phyloP scores from a whole-genome alignment of 306 rosid genomes.

The Arachis hypogaea region DNA sequence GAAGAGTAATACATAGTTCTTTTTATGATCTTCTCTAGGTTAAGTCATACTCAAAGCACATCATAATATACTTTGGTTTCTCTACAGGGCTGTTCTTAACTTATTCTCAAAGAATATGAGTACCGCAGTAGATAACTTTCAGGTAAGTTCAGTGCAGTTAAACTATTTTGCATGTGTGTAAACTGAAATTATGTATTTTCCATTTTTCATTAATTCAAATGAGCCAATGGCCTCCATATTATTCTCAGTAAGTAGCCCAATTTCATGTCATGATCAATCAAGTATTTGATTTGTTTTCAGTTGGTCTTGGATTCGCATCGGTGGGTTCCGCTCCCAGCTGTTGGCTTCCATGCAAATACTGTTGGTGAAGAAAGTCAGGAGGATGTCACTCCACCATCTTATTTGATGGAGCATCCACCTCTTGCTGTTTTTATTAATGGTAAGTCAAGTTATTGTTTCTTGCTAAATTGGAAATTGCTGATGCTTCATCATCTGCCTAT shows the following conservation, averaged over 20 bases:
- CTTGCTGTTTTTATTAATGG: slow-evolving; percentile 98
- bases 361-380: slow-evolving; percentile 79
- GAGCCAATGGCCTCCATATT: slow-evolving; percentile 33
- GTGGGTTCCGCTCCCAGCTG: slow-evolving; percentile 94
- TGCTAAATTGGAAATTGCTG: slow-evolving; percentile 30
- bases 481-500: slow-evolving; percentile 21
- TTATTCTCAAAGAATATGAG: slow-evolving; percentile 89
- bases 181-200: slow-evolving; percentile 31
- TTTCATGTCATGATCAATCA: slow-evolving; percentile 18
- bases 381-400: slow-evolving; percentile 88
- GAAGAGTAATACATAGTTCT: slow-evolving; percentile 68
- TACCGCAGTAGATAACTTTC: slow-evolving; percentile 92
- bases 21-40: slow-evolving; percentile 28
- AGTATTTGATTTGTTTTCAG: slow-evolving; percentile 50
- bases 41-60: slow-evolving; percentile 3
- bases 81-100: slow-evolving; percentile 88
- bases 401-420: slow-evolving; percentile 98
- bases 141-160: slow-evolving; percentile 60
- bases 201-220: slow-evolving; percentile 16
- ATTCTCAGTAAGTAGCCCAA: slow-evolving; percentile 27
- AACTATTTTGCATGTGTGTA: slow-evolving; percentile 27
- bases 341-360: slow-evolving; percentile 72
- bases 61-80: slow-evolving; percentile 40
- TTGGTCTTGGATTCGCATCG: slow-evolving; percentile 98
- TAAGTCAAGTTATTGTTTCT: slow-evolving; percentile 46